A percentile compares a stretch with the other conserved stretches of the same genome.
These are phyloP conservation scores for Martiniozyma asiatica DNA, from an alignment of 1,139 yeast genomes.

Conservation along the genomic window DNA sequence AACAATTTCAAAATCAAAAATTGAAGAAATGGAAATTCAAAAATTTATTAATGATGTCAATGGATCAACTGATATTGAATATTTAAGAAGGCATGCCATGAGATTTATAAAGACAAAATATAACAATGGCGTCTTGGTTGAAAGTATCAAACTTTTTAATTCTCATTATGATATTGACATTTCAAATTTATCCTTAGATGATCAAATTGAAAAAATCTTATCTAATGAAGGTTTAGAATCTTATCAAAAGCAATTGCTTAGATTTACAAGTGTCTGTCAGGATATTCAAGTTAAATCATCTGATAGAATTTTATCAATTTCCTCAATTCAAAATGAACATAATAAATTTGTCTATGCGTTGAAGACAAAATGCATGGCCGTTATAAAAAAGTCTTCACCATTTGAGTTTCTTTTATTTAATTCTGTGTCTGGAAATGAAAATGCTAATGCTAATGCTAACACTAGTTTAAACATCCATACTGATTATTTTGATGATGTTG, in stretches of 20 bases:
- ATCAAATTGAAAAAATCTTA: constrained; percentile 20
- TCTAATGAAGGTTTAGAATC: constrained; percentile 17
- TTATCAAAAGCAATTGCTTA: constrained; percentile 39
- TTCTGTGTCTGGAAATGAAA: no score
- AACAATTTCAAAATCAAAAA: constrained; percentile 1
- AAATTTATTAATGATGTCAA: constrained; percentile 9
- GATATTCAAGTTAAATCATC: constrained; percentile 49
- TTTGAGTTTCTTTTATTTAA: constrained; percentile 20
- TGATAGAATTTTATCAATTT: constrained; percentile 32
- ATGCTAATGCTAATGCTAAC: no score
- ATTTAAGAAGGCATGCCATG: constrained; percentile 26
- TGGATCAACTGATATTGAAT: constrained; percentile 5
- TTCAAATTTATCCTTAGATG: constrained; percentile 18
- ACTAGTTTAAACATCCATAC: no score
- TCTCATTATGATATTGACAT: constrained; percentile 14
- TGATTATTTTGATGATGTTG: constrained; percentile 2
- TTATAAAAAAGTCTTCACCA: constrained; percentile 19
- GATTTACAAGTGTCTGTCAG: constrained; percentile 50
- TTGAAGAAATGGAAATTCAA: constrained; percentile 5
- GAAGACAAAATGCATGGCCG: constrained; percentile 12
- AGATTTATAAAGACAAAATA: constrained; percentile 35
- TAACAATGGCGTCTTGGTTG: constrained; percentile 30
- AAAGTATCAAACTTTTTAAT: constrained; percentile 30
- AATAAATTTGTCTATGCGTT: constrained; percentile 8
- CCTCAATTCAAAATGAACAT: constrained; percentile 19